Evolutionary conservation across 441 rosid species (phyloP).

Genomic region (Jatropha podagrica): DNA sequence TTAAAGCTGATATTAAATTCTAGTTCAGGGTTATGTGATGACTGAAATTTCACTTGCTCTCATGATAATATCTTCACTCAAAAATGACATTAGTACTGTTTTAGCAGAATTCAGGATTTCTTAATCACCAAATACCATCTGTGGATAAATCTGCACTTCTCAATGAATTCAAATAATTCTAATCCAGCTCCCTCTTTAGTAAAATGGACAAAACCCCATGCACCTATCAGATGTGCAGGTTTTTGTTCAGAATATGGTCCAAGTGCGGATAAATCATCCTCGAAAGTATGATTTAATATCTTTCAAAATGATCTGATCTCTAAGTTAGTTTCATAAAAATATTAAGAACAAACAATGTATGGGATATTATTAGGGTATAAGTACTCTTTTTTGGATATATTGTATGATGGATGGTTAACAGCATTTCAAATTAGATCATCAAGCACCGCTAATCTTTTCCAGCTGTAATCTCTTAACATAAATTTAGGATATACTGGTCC

Average conservation of each 20-base stretch:
- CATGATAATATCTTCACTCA: too few relatives aligned
- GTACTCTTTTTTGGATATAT: neutral
- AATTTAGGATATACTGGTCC: neutral
- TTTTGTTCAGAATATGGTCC: neutral
- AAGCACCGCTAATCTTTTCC: neutral
- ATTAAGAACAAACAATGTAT: neutral
- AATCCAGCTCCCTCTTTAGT: neutral
- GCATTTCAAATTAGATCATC: neutral
- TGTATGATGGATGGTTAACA: neutral
- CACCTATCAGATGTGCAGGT: neutral
- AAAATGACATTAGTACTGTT: neutral
- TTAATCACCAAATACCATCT: neutral
- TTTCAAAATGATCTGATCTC: neutral
- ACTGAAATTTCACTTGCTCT: too few relatives aligned
- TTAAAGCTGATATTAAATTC: too few relatives aligned
- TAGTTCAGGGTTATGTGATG: too few relatives aligned
- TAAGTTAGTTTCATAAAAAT: neutral
- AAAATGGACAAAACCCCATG: neutral
- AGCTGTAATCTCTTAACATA: neutral
- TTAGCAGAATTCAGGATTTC: neutral
- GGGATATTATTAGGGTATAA: too few relatives aligned
- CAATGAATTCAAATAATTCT: neutral
- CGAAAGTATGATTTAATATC: neutral
- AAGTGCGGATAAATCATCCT: neutral
- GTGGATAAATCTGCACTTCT: neutral